Conservation (phyloP, 2,329 filamentous ascomycete species). For the Scedosporium boydii region DNA sequence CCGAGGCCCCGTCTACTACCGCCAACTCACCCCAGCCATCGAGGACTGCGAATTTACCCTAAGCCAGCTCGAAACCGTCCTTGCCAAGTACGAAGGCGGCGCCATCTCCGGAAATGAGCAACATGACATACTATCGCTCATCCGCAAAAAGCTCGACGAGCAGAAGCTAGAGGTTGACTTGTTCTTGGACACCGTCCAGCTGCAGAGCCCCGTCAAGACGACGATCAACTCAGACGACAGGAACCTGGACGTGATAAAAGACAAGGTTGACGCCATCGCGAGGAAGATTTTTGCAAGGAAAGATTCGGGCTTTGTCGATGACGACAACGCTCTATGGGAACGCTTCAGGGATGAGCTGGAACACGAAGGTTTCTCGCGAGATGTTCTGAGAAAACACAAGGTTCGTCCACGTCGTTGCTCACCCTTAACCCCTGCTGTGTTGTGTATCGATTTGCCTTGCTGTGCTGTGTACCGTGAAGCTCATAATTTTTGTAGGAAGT, state of each 20-base stretch:
- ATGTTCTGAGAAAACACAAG: constrained; percentile 47
- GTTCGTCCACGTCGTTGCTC: constrained; percentile 26
- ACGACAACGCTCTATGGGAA: constrained; percentile 46
- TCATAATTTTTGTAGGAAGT: constrained; percentile 35
- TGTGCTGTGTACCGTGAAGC: neutral
- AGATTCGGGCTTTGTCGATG: constrained; percentile 26
- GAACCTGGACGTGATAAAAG: constrained; percentile 44
- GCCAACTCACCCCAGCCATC: constrained; percentile 41
- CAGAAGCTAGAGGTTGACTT: constrained; percentile 44
- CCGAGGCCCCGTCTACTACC: constrained; percentile 31
- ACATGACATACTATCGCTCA: constrained; percentile 13
- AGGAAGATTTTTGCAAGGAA: constrained; percentile 36
- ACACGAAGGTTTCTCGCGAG: constrained; percentile 46
- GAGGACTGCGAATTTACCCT: constrained; percentile 47
- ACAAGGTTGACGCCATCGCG: constrained; percentile 51
- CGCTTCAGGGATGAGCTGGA: constrained; percentile 49
- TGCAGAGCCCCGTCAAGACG: constrained; percentile 35
- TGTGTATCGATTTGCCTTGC: neutral
- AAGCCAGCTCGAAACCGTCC: constrained; percentile 41
- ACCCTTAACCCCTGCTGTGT: neutral
- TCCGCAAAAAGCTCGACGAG: constrained; percentile 36
- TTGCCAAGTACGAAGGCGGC: constrained; percentile 34
- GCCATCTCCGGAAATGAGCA: constrained; percentile 13
- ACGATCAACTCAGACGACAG: constrained; percentile 21
- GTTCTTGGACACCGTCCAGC: constrained; percentile 48